phyloP scores from a whole-genome alignment of 2,329 filamentous ascomycete genomes.

The Mollisiaceae sp. region DNA sequence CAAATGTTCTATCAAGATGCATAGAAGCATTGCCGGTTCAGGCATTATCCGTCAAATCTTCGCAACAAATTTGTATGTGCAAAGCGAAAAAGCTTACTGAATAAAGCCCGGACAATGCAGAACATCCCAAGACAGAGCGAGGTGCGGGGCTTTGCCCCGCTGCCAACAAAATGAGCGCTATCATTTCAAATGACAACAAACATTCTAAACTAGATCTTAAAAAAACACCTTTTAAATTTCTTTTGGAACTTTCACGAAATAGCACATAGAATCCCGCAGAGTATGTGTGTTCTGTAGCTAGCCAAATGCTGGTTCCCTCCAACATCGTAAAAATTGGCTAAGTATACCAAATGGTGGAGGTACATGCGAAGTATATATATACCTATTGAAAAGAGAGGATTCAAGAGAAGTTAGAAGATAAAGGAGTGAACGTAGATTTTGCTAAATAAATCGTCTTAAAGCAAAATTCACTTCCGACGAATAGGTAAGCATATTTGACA shows the following conservation, averaged over 20 bases:
- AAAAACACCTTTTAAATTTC: background rate
- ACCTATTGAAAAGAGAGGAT: background rate
- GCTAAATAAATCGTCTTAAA: background rate
- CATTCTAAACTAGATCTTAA: background rate
- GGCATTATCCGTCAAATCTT: background rate
- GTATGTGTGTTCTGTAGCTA: no score
- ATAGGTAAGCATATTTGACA: background rate
- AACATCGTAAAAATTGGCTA: no score
- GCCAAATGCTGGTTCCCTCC: background rate
- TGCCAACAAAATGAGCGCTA: background rate
- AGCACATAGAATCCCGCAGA: background rate
- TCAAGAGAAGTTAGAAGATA: background rate
- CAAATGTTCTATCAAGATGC: no score
- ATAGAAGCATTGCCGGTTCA: no score
- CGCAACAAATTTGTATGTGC: background rate
- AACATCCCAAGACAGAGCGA: background rate
- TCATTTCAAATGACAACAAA: background rate
- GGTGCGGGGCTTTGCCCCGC: no score
- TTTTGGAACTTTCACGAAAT: background rate
- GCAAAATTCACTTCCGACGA: background rate
- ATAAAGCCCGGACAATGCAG: no score
- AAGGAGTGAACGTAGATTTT: background rate
- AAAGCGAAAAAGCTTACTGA: background rate
- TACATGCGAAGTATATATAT: background rate
- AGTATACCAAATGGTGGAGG: background rate